Conservation (phyloP, 1,139 yeast genomes). For the Saccharomyces hybrid region DNA sequence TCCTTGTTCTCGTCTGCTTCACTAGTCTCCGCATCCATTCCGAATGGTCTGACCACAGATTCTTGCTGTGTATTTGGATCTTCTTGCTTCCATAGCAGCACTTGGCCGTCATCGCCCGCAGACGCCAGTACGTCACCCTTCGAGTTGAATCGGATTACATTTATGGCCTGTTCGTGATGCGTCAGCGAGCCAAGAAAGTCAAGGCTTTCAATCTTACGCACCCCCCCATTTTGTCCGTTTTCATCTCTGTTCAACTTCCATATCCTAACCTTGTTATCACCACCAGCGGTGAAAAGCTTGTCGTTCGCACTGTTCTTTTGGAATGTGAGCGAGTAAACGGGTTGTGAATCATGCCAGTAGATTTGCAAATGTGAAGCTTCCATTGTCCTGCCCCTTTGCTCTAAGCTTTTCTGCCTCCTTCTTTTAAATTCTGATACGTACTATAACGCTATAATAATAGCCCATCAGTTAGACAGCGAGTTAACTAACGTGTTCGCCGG, state of each 20-base stretch:
- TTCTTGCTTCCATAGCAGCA: slow-evolving; percentile 66
- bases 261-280: slow-evolving; percentile 79
- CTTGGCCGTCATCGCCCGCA: slow-evolving; percentile 91
- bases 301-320: slow-evolving; percentile 41
- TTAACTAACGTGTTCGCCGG: background rate
- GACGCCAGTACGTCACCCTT: slow-evolving; percentile 64
- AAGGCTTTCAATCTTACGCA: slow-evolving; percentile 34
- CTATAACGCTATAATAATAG: background rate
- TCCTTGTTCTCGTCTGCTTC: slow-evolving; percentile 50
- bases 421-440: background rate
- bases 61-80: slow-evolving; percentile 44
- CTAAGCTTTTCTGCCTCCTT: background rate
- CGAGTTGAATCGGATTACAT: slow-evolving; percentile 72
- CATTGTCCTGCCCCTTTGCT: slow-evolving; percentile 10
- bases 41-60: slow-evolving; percentile 42
- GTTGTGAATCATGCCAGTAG: slow-evolving; percentile 44
- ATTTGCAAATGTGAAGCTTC: slow-evolving; percentile 31
- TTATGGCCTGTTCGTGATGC: slow-evolving; percentile 92
- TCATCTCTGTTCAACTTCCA: slow-evolving; percentile 34
- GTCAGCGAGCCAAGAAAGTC: slow-evolving; percentile 68
- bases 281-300: slow-evolving; percentile 78
- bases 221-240: slow-evolving; percentile 14
- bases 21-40: slow-evolving; percentile 13
- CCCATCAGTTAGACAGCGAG: background rate
- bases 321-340: slow-evolving; percentile 76